Evolutionary conservation across 768 basidiomycete species (phyloP).

Genomic region (Tricholoma saponaceum): DNA sequence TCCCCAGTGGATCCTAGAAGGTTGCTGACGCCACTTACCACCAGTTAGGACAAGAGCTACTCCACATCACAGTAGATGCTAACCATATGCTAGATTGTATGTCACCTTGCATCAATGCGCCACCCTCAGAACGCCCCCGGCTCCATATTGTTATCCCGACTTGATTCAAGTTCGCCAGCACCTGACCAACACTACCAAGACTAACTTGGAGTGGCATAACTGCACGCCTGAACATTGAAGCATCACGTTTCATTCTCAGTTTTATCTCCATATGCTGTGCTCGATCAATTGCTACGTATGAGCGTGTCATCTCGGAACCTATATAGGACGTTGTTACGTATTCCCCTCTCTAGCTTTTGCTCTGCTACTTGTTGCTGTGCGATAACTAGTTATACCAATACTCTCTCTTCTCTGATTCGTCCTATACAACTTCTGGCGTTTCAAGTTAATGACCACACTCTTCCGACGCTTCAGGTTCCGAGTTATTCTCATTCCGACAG

Average conservation of each 20-base stretch:
- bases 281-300: background rate
- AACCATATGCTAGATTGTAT: background rate
- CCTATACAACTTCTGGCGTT: slow-evolving; percentile 1
- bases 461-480: slow-evolving; percentile 26
- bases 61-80: background rate
- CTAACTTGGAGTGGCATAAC: too few species aligned
- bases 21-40: slow-evolving; percentile 24
- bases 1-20: slow-evolving; percentile 18
- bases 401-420: background rate
- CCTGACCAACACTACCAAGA: too few species aligned
- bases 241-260: background rate
- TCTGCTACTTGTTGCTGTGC: slow-evolving; percentile 19
- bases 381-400: slow-evolving; percentile 7
- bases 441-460: slow-evolving; percentile 14
- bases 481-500: slow-evolving; percentile 27
- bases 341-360: slow-evolving; percentile 13
- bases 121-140: background rate
- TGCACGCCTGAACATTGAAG: too few species aligned
- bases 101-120: background rate
- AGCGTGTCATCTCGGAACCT: background rate
- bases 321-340: background rate
- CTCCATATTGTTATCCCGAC: slow-evolving; percentile 2
- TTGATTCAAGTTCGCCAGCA: background rate
- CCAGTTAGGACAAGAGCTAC: slow-evolving; percentile 10
- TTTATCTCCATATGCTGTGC: background rate